Conservation (phyloP, 257 asterid genomes). For the Solanum medicagineum region DNA sequence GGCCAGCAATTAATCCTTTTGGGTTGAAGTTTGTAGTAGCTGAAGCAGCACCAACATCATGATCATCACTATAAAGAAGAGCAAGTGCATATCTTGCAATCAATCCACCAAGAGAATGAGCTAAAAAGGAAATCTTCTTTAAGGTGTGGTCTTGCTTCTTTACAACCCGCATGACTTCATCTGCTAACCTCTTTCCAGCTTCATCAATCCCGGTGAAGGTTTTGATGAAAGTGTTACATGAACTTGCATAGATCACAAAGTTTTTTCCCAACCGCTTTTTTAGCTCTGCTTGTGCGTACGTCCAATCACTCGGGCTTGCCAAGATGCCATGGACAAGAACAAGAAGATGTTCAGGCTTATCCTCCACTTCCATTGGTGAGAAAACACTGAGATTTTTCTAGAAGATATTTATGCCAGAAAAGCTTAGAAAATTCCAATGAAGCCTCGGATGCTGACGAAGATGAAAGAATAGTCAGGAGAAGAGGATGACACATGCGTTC, state of each 20-base stretch:
- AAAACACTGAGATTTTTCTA: slow-evolving; percentile 5
- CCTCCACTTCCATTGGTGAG: slow-evolving; percentile 24
- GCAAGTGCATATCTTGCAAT: slow-evolving; percentile 85
- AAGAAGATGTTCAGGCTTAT: slow-evolving; percentile 83
- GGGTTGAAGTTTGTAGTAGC: slow-evolving; percentile 9
- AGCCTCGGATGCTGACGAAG: background rate
- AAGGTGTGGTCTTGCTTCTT: slow-evolving; percentile 45
- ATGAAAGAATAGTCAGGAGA: background rate
- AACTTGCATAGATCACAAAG: slow-evolving; percentile 67
- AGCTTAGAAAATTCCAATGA: background rate
- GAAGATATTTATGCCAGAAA: no score
- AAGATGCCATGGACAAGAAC: slow-evolving; percentile 96
- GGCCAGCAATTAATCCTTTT: slow-evolving; percentile 60
- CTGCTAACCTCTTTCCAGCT: slow-evolving; percentile 84
- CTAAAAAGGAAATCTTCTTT: slow-evolving; percentile 70
- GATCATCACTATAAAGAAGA: slow-evolving; percentile 40
- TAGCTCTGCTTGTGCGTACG: slow-evolving; percentile 69
- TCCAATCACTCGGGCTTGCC: slow-evolving; percentile 92
- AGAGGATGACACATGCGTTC: background rate
- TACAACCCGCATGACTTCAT: slow-evolving; percentile 72
- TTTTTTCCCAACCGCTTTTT: slow-evolving; percentile 64
- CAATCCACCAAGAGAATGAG: slow-evolving; percentile 97
- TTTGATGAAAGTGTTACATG: slow-evolving; percentile 71
- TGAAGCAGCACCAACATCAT: slow-evolving; percentile 4
- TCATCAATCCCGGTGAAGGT: slow-evolving; percentile 88